phyloP scores from a whole-genome alignment of 768 basidiomycete species.

The Suillus luteus region DNA sequence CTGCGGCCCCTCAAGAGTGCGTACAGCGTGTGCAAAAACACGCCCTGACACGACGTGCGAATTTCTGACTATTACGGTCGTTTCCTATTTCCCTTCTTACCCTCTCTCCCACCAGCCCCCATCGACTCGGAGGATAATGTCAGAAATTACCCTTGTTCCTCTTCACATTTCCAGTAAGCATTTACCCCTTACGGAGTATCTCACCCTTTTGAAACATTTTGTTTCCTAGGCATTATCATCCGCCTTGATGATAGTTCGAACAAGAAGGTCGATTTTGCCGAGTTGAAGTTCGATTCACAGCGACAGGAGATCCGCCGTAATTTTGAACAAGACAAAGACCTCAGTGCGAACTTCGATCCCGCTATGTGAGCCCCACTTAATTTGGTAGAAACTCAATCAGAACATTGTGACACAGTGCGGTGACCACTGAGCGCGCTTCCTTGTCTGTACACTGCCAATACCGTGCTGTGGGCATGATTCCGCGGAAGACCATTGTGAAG shows the following conservation, averaged over 20 bases:
- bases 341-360: conserved; percentile 4
- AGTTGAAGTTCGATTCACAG: conserved; percentile 6
- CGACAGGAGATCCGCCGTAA: not conserved
- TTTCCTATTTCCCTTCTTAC: not conserved
- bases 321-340: conserved; percentile 2
- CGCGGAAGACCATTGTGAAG: conserved; percentile 6
- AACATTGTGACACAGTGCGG: not conserved
- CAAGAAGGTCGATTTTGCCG: conserved; percentile 7
- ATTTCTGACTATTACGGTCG: not conserved
- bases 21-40: no score
- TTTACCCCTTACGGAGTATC: not conserved
- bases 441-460: conserved; percentile 9
- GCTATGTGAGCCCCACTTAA: not conserved
- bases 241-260: conserved; percentile 7
- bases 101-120: not conserved
- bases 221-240: conserved; percentile 3
- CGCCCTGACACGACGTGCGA: no score
- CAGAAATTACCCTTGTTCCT: not conserved
- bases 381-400: not conserved
- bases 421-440: conserved; percentile 2
- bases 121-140: not conserved
- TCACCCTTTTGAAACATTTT: not conserved
- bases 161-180: conserved; percentile 2
- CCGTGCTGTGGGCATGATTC: not conserved
- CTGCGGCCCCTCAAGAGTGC: no score